Evolutionary conservation across 768 basidiomycete genomes (phyloP).

Genomic region (Thelephora aurantiotincta): DNA sequence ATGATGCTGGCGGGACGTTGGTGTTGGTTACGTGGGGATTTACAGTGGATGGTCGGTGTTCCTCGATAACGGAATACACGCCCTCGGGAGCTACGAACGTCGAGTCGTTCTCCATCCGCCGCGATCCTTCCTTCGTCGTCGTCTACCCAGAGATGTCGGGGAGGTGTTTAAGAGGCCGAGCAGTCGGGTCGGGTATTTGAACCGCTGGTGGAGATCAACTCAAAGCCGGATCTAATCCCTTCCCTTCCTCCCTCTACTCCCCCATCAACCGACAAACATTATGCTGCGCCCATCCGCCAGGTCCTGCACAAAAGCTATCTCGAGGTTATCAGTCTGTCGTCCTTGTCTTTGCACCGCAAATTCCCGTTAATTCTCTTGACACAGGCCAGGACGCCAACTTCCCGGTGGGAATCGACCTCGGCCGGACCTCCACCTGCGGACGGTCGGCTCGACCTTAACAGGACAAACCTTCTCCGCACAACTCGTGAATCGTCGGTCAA

Average conservation of each 20-base stretch:
- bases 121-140: not conserved
- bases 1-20: slow-evolving; percentile 18
- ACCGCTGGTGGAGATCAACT: no score
- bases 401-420: slow-evolving; percentile 39
- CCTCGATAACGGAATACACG: slow-evolving; percentile 79
- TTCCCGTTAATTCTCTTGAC: not conserved
- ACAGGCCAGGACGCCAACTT: slow-evolving; percentile 4
- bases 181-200: no score
- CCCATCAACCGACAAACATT: not conserved
- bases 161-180: no score
- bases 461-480: slow-evolving; percentile 49
- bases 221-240: not conserved
- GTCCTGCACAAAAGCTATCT: no score
- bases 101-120: slow-evolving; percentile 63
- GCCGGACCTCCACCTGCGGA: slow-evolving; percentile 63
- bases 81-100: slow-evolving; percentile 85
- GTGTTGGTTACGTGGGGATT: slow-evolving; percentile 25
- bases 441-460: slow-evolving; percentile 61
- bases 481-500: slow-evolving; percentile 61
- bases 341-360: not conserved
- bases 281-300: no score
- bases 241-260: not conserved
- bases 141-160: no score
- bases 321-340: not conserved
- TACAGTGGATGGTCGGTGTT: slow-evolving; percentile 49